Conservation (phyloP, 2,329 filamentous ascomycete species). For the Fusarium luffae region DNA sequence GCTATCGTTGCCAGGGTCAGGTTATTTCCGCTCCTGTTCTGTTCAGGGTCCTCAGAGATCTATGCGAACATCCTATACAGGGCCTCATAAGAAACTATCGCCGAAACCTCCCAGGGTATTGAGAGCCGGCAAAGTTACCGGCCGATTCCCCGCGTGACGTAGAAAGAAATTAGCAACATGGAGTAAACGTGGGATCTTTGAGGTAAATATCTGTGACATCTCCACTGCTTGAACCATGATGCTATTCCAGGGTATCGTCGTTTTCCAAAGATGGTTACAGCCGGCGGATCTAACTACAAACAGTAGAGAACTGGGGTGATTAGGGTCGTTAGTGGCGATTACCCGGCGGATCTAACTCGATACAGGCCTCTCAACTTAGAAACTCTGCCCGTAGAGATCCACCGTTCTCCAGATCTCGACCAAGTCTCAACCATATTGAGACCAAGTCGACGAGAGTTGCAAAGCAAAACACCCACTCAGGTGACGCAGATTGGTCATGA, state of each 20-base stretch:
- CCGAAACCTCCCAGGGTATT: constrained; percentile 6
- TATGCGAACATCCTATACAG: constrained; percentile 8
- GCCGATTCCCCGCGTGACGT: constrained; percentile 41
- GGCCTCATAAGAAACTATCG: constrained; percentile 26
- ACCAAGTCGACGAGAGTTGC: constrained; percentile 35
- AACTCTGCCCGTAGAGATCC: constrained; percentile 37
- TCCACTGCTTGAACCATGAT: constrained; percentile 37
- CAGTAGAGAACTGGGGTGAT: neutral
- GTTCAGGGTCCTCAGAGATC: neutral
- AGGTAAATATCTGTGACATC: constrained; percentile 20
- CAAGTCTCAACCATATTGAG: constrained; percentile 28
- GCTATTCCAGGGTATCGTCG: constrained; percentile 24
- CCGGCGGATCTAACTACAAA: constrained; percentile 40
- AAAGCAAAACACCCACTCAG: constrained; percentile 33
- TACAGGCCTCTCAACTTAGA: constrained; percentile 29
- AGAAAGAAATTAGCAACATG: constrained; percentile 30
- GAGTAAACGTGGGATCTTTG: constrained; percentile 33
- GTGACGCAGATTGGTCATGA: constrained; percentile 41
- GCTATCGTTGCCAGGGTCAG: constrained; percentile 1
- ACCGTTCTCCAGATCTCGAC: constrained; percentile 39
- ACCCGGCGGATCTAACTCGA: constrained; percentile 41
- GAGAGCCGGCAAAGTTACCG: constrained; percentile 13
- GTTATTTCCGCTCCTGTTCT: neutral
- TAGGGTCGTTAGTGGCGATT: neutral
- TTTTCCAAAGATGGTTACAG: neutral